Base-by-base conservation (phyloP, 2,329 filamentous ascomycete species). In the Seiridium cupressi region DNA sequence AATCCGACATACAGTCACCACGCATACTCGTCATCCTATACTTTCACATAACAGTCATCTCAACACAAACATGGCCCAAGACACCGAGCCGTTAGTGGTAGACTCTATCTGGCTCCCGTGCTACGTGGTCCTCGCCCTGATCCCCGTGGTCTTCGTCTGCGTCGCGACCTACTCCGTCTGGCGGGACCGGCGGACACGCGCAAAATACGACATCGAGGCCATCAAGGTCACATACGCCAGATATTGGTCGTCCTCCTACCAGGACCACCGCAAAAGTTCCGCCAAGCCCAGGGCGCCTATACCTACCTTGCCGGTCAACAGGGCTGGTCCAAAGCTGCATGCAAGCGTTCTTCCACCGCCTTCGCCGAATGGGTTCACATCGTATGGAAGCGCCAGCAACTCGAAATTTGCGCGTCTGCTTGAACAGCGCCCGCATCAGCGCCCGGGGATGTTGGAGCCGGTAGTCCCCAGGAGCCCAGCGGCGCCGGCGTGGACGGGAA, bases 191-290 rank as follows among this genome's bases (percentile, higher is more conserved):
- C 32, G 34, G 32, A 46, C n/a, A 26, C 34, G 31, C 34, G 10
- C 48, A 13, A 42, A 55, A 34, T 26, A 35, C 38, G 66, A 69
- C 57, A 55, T 66, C 51, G 66, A 68, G 60, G 51, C 51, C 62
- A 51, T 64, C 47, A 49, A 69, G 55, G 51, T 61, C 61, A 67
- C 59, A 69, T 3, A 75, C 76, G 67, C 62, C 73, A 54, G 71
- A 74, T 54, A 73, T 77, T 38, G 54, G 38, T 51, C 51, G 38
- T 26, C 18, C 18, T 26, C 18, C 18, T 26, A 26, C 18, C 18
- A 26, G 18, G 18, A 26, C 18, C 18, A 26, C 18, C 18, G 18
- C 18, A 26, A 26, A 26, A 26, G 18, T 26, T 26, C 18, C 18
- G 18, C 18, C 18, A 26, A 26, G 18, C 18, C 18, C 18, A 26